Base-by-base conservation (phyloP, 768 basidiomycete species). In the Podaxis sp. region DNA sequence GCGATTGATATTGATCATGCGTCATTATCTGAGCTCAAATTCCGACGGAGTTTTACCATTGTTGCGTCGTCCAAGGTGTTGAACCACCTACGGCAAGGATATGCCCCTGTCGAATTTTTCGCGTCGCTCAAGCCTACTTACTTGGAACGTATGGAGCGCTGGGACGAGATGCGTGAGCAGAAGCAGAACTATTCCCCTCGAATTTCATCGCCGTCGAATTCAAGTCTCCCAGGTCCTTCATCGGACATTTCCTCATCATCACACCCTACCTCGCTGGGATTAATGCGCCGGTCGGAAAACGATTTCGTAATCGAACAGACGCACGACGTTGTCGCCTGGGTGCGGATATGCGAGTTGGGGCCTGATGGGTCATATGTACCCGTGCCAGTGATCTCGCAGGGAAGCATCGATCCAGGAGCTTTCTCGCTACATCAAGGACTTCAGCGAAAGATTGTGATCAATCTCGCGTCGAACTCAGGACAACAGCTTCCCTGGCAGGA, bases 341-440 rank as follows among this genome's bases (percentile, higher is more conserved):
- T 95, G 42, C 91, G 94, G 67, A 81, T 99, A 50, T 86, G 86
- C 69, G 95, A 99, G 72, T 82, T 98, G 32, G 87, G 83, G 27
- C 85, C 91, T 14, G 86, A 91, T 57, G 97, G 97, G 21, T 79
- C 87, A 48, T 98, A 97, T 71, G 74, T 77, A 18, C 89, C 94
- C 21, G 89, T 94, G 0, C 89, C 91, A 7, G 93, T 98, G 9
- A 73, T 93, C 48, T 87, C 91, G 1, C 83, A 86, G 57, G 84
- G 87, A 16, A 75, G 76, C 60, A 79, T 93, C 55, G 95, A 96
- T 71, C 85, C 89, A 4, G 94, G 95, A 14, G 85, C 85, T 56
- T 96, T 97, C 74, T 85, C 84, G 61, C 79, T 98, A 18, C 95
- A 92, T 67, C 97, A 99, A 75, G 97, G 97, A 27, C 74, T 98